Evolutionary conservation across 331 rosid genomes (phyloP).

Genomic region (Phaseolus coccineus): DNA sequence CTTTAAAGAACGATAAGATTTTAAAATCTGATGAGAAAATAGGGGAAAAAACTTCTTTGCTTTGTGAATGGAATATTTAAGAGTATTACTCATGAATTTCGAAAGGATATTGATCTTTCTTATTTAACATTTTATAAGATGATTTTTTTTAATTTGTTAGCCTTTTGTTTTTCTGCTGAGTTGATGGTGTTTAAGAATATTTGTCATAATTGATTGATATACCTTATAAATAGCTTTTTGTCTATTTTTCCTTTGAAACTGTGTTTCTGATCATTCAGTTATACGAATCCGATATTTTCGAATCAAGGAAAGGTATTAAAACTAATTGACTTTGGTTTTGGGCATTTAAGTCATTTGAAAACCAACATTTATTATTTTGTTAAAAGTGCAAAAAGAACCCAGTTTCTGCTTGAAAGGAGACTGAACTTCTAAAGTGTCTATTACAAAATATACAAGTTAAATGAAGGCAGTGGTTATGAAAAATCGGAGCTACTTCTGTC

Average conservation of each 20-base stretch:
- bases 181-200: not conserved
- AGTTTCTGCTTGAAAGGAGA: not conserved
- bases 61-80: not conserved
- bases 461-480: not conserved
- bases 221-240: not conserved
- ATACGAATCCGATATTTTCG: not conserved
- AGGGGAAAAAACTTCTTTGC: not conserved
- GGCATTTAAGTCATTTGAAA: not conserved
- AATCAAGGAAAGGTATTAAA: not conserved
- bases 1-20: not conserved
- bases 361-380: not conserved
- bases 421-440: not conserved
- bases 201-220: not conserved
- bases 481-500: constrained; percentile 2
- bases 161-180: not conserved
- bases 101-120: constrained; percentile 12
- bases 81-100: not conserved
- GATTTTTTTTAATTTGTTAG: constrained; percentile 3
- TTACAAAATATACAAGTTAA: not conserved
- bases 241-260: constrained; percentile 16
- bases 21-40: not conserved
- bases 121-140: constrained; percentile 14
- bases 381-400: not conserved
- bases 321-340: not conserved
- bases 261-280: not conserved